Percentiles rank a stretch among this genome's conserved stretches.
Conservation (phyloP, 345 rosid species). For the Corymbia maculata region DNA sequence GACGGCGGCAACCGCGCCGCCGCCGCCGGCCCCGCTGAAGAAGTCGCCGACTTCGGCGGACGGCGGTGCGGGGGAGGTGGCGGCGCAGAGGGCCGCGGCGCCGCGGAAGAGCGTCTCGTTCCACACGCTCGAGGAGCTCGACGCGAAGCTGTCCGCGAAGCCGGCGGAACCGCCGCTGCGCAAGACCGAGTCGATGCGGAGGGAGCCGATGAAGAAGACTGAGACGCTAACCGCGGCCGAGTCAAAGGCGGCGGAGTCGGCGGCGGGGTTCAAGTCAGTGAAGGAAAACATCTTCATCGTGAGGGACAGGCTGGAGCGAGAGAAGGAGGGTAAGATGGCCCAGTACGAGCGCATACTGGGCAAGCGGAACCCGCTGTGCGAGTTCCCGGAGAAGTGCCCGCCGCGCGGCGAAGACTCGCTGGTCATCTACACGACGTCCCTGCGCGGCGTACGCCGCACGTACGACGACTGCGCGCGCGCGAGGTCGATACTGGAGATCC, state of each 20-base stretch:
- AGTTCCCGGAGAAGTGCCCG: slow-evolving; percentile 69
- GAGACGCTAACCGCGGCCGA: slow-evolving; percentile 1
- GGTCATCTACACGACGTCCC: slow-evolving; percentile 84
- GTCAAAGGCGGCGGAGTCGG: slow-evolving; percentile 2
- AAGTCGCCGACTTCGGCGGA: not conserved
- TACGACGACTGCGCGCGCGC: slow-evolving; percentile 61
- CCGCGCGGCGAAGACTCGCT: slow-evolving; percentile 56
- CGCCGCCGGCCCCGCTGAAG: not conserved
- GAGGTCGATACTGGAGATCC: slow-evolving; percentile 39
- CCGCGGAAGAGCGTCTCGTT: slow-evolving; percentile 51
- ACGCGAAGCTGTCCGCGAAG: slow-evolving; percentile 32
- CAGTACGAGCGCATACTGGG: slow-evolving; percentile 12
- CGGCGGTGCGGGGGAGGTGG: not conserved
- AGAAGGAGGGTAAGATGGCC: slow-evolving; percentile 55
- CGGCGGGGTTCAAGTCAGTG: slow-evolving; percentile 28
- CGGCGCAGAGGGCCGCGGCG: not conserved
- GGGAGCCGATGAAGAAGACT: slow-evolving; percentile 10
- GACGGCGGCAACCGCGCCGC: slow-evolving; percentile 12
- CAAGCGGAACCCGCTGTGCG: slow-evolving; percentile 65
- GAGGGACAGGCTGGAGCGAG: slow-evolving; percentile 54
- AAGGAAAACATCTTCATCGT: slow-evolving; percentile 60
- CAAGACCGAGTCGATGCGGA: slow-evolving; percentile 22
- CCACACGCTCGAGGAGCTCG: slow-evolving; percentile 82
- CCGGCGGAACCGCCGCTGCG: not conserved
- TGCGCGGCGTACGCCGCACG: slow-evolving; percentile 78